Conservation (phyloP, 2,329 filamentous ascomycete species). For the Dothidotthia symphoricarpi region DNA sequence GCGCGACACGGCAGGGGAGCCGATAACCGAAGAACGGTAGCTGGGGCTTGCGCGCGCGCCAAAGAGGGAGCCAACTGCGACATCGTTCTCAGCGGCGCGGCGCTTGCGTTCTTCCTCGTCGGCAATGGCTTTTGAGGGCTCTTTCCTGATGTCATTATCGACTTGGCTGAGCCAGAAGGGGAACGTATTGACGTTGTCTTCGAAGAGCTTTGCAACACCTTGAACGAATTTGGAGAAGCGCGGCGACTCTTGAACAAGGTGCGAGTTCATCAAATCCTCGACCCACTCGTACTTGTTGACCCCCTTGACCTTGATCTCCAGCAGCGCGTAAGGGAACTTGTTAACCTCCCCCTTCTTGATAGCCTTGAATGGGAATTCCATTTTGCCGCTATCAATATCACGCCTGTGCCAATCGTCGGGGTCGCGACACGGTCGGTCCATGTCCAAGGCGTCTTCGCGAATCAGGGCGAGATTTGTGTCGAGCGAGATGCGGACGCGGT, state of each 20-base stretch:
- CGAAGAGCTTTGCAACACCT: slow-evolving; percentile 85
- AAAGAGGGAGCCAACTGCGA: slow-evolving; percentile 85
- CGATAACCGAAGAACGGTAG: slow-evolving; percentile 57
- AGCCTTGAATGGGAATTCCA: slow-evolving; percentile 83
- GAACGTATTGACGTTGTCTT: slow-evolving; percentile 90
- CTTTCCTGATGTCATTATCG: slow-evolving; percentile 89
- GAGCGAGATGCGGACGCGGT: slow-evolving; percentile 85
- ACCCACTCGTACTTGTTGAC: slow-evolving; percentile 81
- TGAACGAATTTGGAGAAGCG: slow-evolving; percentile 97
- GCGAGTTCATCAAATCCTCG: slow-evolving; percentile 85
- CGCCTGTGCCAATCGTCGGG: slow-evolving; percentile 85
- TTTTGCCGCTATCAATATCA: slow-evolving; percentile 79
- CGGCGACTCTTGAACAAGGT: slow-evolving; percentile 84
- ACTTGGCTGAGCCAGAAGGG: slow-evolving; percentile 95
- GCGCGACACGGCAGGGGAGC: slow-evolving; percentile 53
- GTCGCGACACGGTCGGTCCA: slow-evolving; percentile 81
- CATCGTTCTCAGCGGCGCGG: slow-evolving; percentile 79
- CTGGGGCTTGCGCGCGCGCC: slow-evolving; percentile 48
- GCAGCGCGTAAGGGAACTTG: slow-evolving; percentile 82
- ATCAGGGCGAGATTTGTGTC: slow-evolving; percentile 93
- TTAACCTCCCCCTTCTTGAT: slow-evolving; percentile 90
- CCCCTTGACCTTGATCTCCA: slow-evolving; percentile 82
- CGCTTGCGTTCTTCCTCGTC: slow-evolving; percentile 83
- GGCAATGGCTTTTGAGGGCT: slow-evolving; percentile 86
- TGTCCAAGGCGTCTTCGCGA: slow-evolving; percentile 69